phyloP scores from a whole-genome alignment of 2,329 filamentous ascomycete genomes.

The Fusarium xylarioides region DNA sequence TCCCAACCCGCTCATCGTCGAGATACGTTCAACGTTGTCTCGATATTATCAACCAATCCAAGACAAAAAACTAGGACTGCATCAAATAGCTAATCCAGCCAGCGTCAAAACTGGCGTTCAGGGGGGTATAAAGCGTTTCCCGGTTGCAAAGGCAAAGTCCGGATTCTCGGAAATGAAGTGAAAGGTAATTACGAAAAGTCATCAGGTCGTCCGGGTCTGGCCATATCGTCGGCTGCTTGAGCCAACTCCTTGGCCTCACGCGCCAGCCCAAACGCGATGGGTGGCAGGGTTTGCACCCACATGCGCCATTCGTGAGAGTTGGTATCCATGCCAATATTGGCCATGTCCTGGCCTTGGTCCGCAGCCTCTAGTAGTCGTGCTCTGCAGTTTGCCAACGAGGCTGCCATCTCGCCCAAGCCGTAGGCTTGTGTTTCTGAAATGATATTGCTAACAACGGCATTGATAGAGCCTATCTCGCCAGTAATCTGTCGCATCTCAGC shows the following conservation, averaged over 20 bases:
- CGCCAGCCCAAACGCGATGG: constrained; percentile 87
- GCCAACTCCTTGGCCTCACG: constrained; percentile 80
- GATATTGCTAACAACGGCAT: constrained; percentile 74
- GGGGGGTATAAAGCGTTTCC: constrained; percentile 35
- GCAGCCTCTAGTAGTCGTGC: constrained; percentile 72
- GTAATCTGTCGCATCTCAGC: constrained; percentile 71
- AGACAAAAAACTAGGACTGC: constrained; percentile 26
- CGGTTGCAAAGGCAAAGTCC: constrained; percentile 13
- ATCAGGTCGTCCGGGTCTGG: constrained; percentile 47
- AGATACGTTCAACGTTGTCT: constrained; percentile 22
- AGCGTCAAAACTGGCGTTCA: constrained; percentile 28
- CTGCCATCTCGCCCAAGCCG: constrained; percentile 61
- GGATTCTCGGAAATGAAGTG: constrained; percentile 17
- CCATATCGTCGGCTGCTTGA: constrained; percentile 54
- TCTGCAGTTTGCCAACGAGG: constrained; percentile 69
- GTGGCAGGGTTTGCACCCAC: constrained; percentile 77
- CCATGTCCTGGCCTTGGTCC: constrained; percentile 68
- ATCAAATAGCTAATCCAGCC: constrained; percentile 12
- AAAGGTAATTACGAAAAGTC: constrained; percentile 56
- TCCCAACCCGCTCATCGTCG: constrained; percentile 12
- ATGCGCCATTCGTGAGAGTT: constrained; percentile 66
- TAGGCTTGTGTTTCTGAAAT: constrained; percentile 70
- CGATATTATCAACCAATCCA: constrained; percentile 22
- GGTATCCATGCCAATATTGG: constrained; percentile 56
- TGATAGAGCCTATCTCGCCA: constrained; percentile 76